Conservation (phyloP, 2,329 filamentous ascomycete species). For the Penicillium sp. region DNA sequence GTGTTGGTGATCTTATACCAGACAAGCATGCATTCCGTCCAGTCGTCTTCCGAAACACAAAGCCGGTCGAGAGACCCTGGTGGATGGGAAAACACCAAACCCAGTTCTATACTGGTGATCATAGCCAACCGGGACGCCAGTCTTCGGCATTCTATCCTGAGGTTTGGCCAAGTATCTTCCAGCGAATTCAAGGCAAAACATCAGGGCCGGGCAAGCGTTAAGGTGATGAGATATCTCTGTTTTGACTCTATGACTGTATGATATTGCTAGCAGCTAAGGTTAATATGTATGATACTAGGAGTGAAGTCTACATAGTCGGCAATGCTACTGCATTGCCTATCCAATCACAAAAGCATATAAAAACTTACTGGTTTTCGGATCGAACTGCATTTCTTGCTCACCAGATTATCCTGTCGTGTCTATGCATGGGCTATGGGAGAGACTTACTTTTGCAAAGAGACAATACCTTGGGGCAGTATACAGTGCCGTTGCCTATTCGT, state of each 20-base stretch:
- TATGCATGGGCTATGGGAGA: too few relatives aligned
- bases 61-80: conserved; percentile 37
- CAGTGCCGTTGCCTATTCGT: too few relatives aligned
- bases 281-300: not conserved
- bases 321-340: not conserved
- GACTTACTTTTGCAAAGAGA: too few relatives aligned
- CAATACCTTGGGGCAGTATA: too few relatives aligned
- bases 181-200: conserved; percentile 33
- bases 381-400: not conserved
- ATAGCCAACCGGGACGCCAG: conserved; percentile 38
- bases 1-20: conserved; percentile 42
- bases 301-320: not conserved
- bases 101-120: conserved; percentile 41
- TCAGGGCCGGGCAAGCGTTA: not conserved
- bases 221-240: not conserved
- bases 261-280: not conserved
- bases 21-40: conserved; percentile 39
- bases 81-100: conserved; percentile 38
- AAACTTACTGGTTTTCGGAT: not conserved
- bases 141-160: conserved; percentile 45
- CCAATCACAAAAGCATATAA: not conserved
- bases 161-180: conserved; percentile 45
- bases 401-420: not conserved
- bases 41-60: conserved; percentile 43
- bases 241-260: not conserved